Percentiles rank a stretch among this genome's conserved stretches.
These are phyloP conservation scores for Apiospora saccharicola DNA, from an alignment of 2,329 filamentous ascomycete genomes.

Conservation along the genomic window DNA sequence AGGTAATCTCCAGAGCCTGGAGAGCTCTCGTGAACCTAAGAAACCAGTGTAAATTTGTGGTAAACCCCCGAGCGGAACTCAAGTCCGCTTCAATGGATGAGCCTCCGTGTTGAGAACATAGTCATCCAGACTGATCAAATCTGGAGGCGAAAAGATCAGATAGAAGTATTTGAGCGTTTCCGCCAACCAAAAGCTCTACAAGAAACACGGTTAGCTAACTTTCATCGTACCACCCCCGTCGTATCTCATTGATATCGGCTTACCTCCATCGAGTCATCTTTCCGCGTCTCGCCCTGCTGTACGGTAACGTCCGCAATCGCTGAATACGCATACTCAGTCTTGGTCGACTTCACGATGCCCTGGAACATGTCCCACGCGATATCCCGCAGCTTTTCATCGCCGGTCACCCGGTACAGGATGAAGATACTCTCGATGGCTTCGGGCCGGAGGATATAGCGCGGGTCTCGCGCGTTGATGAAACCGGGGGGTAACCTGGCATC, in stretches of 20 bases:
- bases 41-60: neutral
- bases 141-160: constrained; percentile 69
- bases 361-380: constrained; percentile 39
- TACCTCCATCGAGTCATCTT: constrained; percentile 47
- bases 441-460: constrained; percentile 39
- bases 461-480: constrained; percentile 36
- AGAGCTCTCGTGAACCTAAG: neutral
- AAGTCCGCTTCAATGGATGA: constrained; percentile 52
- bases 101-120: constrained; percentile 68
- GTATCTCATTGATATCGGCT: constrained; percentile 44
- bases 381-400: constrained; percentile 34
- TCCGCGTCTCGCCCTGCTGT: constrained; percentile 24
- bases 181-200: constrained; percentile 70
- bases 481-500: constrained; percentile 33
- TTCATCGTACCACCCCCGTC: neutral
- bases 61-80: neutral
- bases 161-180: constrained; percentile 84
- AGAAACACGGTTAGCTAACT: neutral
- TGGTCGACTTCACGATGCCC: constrained; percentile 36
- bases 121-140: constrained; percentile 71
- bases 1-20: neutral
- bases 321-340: constrained; percentile 36
- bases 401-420: constrained; percentile 38
- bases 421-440: constrained; percentile 43
- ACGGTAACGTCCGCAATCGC: constrained; percentile 38